Conservation (phyloP, 257 asterid species). For the Solanum pennellii region DNA sequence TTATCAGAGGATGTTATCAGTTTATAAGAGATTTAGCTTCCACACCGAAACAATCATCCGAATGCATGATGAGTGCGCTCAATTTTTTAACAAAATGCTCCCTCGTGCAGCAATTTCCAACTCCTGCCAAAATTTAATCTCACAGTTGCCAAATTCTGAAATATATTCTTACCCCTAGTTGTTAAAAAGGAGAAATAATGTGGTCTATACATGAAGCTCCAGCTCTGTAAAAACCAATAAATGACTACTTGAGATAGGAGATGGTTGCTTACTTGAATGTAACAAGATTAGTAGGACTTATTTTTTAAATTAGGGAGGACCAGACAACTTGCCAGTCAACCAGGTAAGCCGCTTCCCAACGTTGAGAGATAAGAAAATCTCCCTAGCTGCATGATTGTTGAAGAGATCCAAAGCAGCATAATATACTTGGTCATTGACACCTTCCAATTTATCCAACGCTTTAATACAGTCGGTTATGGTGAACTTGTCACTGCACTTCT, state of each 20-base stretch:
- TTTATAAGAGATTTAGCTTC: background rate
- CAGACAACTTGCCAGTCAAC: conserved; percentile 43
- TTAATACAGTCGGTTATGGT: conserved; percentile 48
- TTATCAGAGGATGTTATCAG: background rate
- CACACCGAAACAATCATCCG: background rate
- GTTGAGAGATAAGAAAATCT: conserved; percentile 54
- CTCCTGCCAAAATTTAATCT: background rate
- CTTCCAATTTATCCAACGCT: conserved; percentile 60
- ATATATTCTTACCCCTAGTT: background rate
- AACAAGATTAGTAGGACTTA: background rate
- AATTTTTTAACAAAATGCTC: background rate
- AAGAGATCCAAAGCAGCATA: conserved; percentile 65
- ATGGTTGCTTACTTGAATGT: background rate
- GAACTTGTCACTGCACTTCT: conserved; percentile 29
- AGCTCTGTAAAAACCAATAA: background rate
- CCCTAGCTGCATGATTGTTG: conserved; percentile 47
- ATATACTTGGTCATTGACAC: conserved; percentile 19
- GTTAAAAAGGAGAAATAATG: background rate
- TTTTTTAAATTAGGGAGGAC: background rate
- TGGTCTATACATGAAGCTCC: background rate
- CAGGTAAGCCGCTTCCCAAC: conserved; percentile 59
- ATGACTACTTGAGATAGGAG: background rate
- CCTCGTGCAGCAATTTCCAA: background rate
- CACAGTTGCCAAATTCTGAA: background rate
- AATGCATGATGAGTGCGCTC: background rate